phyloP scores from a whole-genome alignment of 148 eudicot species.

The Beta vulgaris region DNA sequence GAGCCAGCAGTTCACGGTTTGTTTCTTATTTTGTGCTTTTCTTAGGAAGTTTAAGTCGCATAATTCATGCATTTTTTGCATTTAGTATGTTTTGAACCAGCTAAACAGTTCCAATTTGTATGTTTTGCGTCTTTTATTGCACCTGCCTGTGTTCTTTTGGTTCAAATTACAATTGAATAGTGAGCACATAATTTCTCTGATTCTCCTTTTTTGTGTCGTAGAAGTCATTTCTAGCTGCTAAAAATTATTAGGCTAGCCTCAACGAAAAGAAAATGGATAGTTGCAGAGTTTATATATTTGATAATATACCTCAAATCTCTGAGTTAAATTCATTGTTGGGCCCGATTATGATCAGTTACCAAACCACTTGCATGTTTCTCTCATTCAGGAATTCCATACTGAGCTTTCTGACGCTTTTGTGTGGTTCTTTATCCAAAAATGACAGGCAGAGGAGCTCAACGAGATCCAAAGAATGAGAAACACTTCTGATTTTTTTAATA shows the following conservation, averaged over 20 bases:
- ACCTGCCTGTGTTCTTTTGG: too few species aligned
- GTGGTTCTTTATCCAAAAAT: slow-evolving; percentile 17
- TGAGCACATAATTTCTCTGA: neutral
- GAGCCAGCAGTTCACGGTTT: slow-evolving; percentile 65
- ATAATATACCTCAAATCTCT: neutral
- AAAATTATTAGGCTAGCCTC: neutral
- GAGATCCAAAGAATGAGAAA: slow-evolving; percentile 83
- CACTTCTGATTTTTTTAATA: slow-evolving; percentile 92
- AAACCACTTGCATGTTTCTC: neutral
- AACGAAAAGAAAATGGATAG: neutral
- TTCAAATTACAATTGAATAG: neutral
- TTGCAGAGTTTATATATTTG: neutral
- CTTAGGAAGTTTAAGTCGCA: neutral
- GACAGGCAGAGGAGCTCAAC: slow-evolving; percentile 72
- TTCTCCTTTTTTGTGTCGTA: neutral
- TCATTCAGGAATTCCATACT: neutral
- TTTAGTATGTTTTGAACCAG: neutral
- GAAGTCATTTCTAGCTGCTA: neutral
- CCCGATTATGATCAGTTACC: neutral
- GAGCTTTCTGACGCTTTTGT: neutral
- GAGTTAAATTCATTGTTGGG: neutral
- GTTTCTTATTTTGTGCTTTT: too few species aligned
- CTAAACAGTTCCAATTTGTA: neutral
- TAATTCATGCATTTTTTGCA: neutral
- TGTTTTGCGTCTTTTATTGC: neutral